phyloP scores from a whole-genome alignment of 805 yeast species.

The Sugiyamaella smithiae region DNA sequence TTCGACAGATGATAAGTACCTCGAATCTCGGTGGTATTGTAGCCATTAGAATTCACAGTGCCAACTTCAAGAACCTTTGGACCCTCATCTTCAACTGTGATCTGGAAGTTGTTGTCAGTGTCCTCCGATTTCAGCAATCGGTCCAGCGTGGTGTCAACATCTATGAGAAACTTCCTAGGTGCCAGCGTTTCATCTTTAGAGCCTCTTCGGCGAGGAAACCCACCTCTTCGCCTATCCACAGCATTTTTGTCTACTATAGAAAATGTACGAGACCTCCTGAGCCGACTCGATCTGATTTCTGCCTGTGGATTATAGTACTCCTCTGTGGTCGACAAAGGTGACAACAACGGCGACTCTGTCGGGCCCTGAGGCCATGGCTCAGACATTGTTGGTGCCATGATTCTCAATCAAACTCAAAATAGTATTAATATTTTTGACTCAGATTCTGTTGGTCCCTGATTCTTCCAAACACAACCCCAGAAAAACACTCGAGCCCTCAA shows the following conservation, averaged over 20 bases:
- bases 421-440: too few relatives aligned
- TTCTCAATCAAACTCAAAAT: too few relatives aligned
- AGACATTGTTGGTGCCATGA: too few relatives aligned
- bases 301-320: slow-evolving; percentile 60
- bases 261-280: slow-evolving; percentile 35
- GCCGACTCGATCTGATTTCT: slow-evolving; percentile 37
- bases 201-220: slow-evolving; percentile 23
- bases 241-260: slow-evolving; percentile 4
- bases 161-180: slow-evolving; percentile 61
- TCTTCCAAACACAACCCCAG: too few relatives aligned
- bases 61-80: slow-evolving; percentile 79
- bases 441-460: too few relatives aligned
- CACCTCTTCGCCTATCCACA: background rate
- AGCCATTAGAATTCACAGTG: slow-evolving; percentile 83
- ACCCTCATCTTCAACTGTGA: slow-evolving; percentile 80
- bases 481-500: too few relatives aligned
- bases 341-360: too few relatives aligned
- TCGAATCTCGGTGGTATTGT: slow-evolving; percentile 63
- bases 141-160: slow-evolving; percentile 68
- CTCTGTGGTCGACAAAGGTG: slow-evolving; percentile 70
- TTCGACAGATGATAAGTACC: slow-evolving; percentile 91
- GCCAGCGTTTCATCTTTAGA: slow-evolving; percentile 21
- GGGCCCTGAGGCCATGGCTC: too few relatives aligned
- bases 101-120: slow-evolving; percentile 80
- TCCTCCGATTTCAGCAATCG: slow-evolving; percentile 74